Conservation (phyloP, 1,284 basidiomycete genomes). For the Pholiota adiposa region DNA sequence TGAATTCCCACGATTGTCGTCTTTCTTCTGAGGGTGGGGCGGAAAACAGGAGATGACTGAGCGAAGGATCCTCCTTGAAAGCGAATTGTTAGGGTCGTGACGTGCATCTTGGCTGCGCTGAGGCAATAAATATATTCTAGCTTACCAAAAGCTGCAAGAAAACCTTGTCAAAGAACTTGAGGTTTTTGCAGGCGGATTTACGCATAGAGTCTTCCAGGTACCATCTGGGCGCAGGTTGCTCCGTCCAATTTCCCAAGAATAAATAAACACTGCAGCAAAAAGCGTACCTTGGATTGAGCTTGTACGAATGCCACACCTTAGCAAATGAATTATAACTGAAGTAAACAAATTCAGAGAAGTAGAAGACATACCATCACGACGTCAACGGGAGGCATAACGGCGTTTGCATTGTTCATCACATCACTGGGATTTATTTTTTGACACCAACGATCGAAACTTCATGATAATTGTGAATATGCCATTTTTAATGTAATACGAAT, state of each 20-base stretch:
- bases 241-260: background rate
- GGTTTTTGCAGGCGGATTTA: conserved; percentile 25
- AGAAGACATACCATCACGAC: conserved; percentile 42
- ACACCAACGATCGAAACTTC: conserved; percentile 39
- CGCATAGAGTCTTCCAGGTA: conserved; percentile 45
- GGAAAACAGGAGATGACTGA: conserved; percentile 2
- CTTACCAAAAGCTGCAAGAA: conserved; percentile 33
- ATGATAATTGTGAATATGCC: background rate
- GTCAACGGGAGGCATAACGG: conserved; percentile 46
- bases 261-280: background rate
- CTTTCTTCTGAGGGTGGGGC: conserved; percentile 11
- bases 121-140: background rate
- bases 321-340: background rate
- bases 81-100: background rate
- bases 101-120: conserved; percentile 17
- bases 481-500: background rate
- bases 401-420: conserved; percentile 23
- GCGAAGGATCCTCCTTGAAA: conserved; percentile 6
- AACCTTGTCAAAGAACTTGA: conserved; percentile 27
- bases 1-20: conserved; percentile 29
- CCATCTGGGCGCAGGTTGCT: too few species aligned
- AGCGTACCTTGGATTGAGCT: conserved; percentile 47
- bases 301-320: conserved; percentile 54
- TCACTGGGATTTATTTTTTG: conserved; percentile 14
- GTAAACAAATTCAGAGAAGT: background rate